Evolutionary conservation across 2,329 filamentous ascomycete species (phyloP), one percentile per base, ranked within the genome.

Genomic region (Ophiostoma australiae): DNA sequence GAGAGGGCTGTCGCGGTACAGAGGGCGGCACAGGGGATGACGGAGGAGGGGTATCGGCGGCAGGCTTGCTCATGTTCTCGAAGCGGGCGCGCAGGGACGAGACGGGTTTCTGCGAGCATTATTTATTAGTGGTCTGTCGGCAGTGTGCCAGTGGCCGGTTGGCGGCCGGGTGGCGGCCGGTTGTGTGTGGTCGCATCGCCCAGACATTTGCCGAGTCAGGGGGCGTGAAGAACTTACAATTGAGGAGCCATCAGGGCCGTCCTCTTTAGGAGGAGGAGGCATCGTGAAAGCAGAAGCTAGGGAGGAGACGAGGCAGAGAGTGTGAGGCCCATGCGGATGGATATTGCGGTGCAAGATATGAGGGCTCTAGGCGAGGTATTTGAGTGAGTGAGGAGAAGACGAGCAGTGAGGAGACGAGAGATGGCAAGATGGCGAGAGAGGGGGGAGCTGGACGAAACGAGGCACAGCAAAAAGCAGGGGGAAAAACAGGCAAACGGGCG

Each of bases 51-150:
- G 63, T n/a, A 15, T 72, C 79, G 72, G 82, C 79, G 71, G 81
- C 81, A 70, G 79, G 74, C 77, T 84, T 86, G 74, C 85, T 83
- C 82, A 94, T 88, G 77, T 90, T 92, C 82, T 95, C 92, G 79
- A 94, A 95, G 76, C 91, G 89, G 74, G 91, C 92, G 73, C 90
- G 86, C 73, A 95, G 83, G 69, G 91, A 94, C 69, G 92, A 95
- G 69, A 95, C 91, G 35, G 92, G 91, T 82, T 89, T 92, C 90
- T 93, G 15, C 13, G 15, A 17, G 10, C 3, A 6, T 8, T 27
- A 10, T 66, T 66, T 27, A 20, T 66, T 66, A 39, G 63, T 66
- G 35, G 35, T 55, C 44, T 48, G 20, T 11, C 39, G 13, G 39
- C 13, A 13, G 27, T 31, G 27, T 31, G 39, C 39, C 39, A 41